Percentiles rank a stretch among this genome's conserved stretches.
Evolutionary conservation across 345 rosid species (phyloP).

Genomic region (Eucalyptus erythrocorys): DNA sequence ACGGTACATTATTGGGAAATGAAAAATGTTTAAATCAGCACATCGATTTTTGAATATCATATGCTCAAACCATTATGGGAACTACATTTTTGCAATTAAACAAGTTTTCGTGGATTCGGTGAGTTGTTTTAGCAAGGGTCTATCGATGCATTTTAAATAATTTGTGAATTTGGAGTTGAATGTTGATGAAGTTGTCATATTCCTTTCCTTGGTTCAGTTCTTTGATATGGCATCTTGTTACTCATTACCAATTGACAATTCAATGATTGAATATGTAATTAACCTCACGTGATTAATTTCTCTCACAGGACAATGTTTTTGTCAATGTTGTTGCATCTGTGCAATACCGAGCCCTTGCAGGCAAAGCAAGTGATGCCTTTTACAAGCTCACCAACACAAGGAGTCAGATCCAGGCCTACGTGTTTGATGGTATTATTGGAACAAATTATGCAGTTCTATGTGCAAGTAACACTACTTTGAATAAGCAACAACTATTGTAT

Average conservation of each 20-base stretch:
- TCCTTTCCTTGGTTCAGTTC: not conserved
- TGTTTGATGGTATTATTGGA: slow-evolving; percentile 21
- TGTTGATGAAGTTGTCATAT: not conserved
- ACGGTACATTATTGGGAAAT: not conserved
- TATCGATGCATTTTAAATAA: not conserved
- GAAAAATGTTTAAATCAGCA: not conserved
- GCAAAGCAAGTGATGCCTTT: slow-evolving; percentile 27
- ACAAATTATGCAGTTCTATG: not conserved
- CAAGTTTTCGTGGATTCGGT: not conserved
- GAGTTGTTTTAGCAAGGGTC: not conserved
- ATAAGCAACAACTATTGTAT: not conserved
- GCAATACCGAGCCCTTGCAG: slow-evolving; percentile 27
- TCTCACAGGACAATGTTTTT: slow-evolving; percentile 29
- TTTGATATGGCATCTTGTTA: not conserved
- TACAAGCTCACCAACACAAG: slow-evolving; percentile 29
- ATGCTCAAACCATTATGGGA: not conserved
- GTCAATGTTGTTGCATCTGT: slow-evolving; percentile 35
- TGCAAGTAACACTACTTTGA: not conserved
- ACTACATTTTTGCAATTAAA: not conserved
- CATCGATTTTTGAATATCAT: not conserved
- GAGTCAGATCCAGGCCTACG: slow-evolving; percentile 31
- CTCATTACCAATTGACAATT: not conserved
- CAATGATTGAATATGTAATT: not conserved
- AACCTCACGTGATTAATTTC: not conserved
- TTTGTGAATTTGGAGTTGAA: not conserved